Evolutionary conservation across 2,329 filamentous ascomycete genomes (phyloP).

Genomic region (Aspergillus carbonarius): DNA sequence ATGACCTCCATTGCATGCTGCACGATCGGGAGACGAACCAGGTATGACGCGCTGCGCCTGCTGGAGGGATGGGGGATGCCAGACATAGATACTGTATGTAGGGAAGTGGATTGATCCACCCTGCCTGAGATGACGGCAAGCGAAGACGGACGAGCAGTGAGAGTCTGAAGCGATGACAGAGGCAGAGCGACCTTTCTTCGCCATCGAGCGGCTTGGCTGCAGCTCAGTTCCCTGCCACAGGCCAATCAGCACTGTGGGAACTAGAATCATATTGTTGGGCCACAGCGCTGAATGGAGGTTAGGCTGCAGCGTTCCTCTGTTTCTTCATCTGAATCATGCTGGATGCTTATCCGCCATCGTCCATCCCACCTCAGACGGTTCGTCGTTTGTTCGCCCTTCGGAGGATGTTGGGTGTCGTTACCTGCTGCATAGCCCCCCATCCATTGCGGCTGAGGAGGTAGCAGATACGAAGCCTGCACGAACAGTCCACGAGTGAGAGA

Average conservation of each 20-base stretch:
- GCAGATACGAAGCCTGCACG: not conserved
- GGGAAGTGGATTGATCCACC: slow-evolving; percentile 4
- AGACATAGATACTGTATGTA: not conserved
- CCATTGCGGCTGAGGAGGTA: slow-evolving; percentile 5
- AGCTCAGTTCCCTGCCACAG: not conserved
- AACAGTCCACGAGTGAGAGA: not conserved
- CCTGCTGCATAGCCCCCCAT: slow-evolving; percentile 2
- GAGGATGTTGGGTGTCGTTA: not conserved
- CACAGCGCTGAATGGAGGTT: slow-evolving; percentile 1
- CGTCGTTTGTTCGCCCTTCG: not conserved
- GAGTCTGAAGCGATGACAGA: not conserved
- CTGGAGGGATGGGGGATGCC: not conserved
- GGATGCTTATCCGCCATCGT: not conserved
- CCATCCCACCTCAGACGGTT: not conserved
- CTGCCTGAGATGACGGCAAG: not conserved
- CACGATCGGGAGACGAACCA: not conserved
- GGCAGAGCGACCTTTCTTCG: not conserved
- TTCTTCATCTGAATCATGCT: not conserved
- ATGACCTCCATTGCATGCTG: not conserved
- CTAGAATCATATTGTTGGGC: not conserved
- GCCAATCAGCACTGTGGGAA: not conserved
- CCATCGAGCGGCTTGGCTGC: slow-evolving; percentile 1
- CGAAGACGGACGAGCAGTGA: too few species aligned
- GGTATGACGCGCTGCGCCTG: not conserved
- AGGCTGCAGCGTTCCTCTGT: slow-evolving; percentile 2